Conservation (phyloP, 139 green algal genomes). For the Tetraselmis chui region DNA sequence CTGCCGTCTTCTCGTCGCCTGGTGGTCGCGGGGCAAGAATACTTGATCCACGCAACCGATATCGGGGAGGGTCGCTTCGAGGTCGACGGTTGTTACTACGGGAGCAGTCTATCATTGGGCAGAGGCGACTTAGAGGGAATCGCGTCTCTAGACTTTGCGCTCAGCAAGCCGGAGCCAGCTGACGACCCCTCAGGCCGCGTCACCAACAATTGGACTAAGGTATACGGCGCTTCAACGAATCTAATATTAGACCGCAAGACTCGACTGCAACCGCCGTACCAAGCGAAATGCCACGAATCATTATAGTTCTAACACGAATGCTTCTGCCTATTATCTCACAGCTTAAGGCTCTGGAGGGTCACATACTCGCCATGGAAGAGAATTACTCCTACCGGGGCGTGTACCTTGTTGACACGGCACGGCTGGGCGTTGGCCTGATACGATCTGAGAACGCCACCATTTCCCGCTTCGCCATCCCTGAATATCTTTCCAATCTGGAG, state of each 20-base stretch:
- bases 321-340: too few relatives aligned
- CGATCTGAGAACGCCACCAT: background rate
- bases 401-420: background rate
- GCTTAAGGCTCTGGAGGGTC: background rate
- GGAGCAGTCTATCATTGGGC: background rate
- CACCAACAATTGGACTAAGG: background rate
- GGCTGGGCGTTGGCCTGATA: background rate
- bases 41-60: background rate
- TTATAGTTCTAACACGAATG: too few relatives aligned
- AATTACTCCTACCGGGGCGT: background rate
- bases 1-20: background rate
- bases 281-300: too few relatives aligned
- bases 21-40: background rate
- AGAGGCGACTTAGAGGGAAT: background rate
- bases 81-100: background rate
- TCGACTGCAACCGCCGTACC: too few relatives aligned
- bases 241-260: too few relatives aligned
- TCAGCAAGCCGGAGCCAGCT: background rate
- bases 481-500: background rate
- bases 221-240: too few relatives aligned
- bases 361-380: background rate
- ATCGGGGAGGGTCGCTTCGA: background rate
- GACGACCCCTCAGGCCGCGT: background rate
- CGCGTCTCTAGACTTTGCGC: background rate
- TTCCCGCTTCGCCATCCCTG: background rate